A percentile compares a stretch with the other conserved stretches of the same genome.
phyloP scores from a whole-genome alignment of 2,329 filamentous ascomycete species.

The Phymatotrichopsis omnivora region DNA sequence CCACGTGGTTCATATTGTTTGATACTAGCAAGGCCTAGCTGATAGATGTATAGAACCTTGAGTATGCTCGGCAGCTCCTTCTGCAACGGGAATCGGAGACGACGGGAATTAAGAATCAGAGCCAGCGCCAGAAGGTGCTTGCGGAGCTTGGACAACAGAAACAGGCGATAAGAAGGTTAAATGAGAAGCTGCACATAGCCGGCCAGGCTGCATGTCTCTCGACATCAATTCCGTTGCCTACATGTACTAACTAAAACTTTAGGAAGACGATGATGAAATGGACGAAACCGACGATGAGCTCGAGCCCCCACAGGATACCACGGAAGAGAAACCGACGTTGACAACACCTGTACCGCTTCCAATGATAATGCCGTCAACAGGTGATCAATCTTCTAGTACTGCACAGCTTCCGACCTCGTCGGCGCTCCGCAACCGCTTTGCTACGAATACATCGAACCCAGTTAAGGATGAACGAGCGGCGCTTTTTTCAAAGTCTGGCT shows the following conservation, averaged over 20 bases:
- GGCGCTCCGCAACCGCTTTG: conserved; percentile 20
- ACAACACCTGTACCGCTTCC: conserved; percentile 5
- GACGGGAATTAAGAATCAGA: conserved; percentile 6
- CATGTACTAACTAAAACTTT: no score
- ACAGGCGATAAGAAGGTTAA: conserved; percentile 20
- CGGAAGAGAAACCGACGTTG: neutral
- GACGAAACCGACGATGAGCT: neutral
- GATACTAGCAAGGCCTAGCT: neutral
- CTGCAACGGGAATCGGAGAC: conserved; percentile 20
- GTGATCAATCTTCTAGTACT: no score
- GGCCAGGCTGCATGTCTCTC: conserved; percentile 1
- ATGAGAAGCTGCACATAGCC: conserved; percentile 20
- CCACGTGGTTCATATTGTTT: neutral
- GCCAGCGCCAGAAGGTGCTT: conserved; percentile 19
- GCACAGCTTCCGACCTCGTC: neutral
- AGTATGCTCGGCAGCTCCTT: conserved; percentile 27
- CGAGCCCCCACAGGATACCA: no score
- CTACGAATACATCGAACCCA: neutral
- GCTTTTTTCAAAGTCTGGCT: neutral
- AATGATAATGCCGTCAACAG: neutral
- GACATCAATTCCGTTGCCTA: no score
- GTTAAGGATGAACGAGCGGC: conserved; percentile 3
- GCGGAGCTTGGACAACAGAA: conserved; percentile 19
- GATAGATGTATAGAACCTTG: conserved; percentile 21
- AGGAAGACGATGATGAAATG: conserved; percentile 3